Percentiles rank a stretch among this genome's conserved stretches.
Conservation (phyloP, 2,329 filamentous ascomycete genomes). For the Lasiodiplodia citricola region DNA sequence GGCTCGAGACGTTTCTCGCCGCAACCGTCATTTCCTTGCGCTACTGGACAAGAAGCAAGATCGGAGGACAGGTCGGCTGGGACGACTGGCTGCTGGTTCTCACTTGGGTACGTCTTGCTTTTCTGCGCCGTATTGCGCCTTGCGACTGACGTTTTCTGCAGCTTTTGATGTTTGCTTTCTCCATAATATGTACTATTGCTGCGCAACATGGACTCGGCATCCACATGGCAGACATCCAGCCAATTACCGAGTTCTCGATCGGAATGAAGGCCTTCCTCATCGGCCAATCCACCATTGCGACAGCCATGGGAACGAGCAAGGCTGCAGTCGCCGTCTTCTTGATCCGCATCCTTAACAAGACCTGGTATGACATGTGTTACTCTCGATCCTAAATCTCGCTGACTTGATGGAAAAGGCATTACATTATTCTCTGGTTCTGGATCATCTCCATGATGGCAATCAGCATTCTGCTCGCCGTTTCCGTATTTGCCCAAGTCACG, state of each 20-base stretch:
- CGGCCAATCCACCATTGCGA: conserved; percentile 7
- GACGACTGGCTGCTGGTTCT: conserved; percentile 12
- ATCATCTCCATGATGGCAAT: conserved; percentile 7
- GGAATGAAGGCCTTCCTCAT: conserved; percentile 10
- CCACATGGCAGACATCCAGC: neutral
- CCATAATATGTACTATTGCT: conserved; percentile 8
- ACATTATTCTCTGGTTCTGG: conserved; percentile 3
- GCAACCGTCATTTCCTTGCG: conserved; percentile 2
- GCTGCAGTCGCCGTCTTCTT: conserved; percentile 15
- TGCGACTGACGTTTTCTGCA: neutral
- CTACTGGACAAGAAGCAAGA: conserved; percentile 5
- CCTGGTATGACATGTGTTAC: neutral
- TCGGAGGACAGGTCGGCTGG: conserved; percentile 14
- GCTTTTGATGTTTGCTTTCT: conserved; percentile 5
- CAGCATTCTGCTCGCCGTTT: neutral
- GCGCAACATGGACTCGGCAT: conserved; percentile 3
- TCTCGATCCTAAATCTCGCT: neutral
- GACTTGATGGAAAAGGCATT: neutral
- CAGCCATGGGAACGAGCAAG: conserved; percentile 13
- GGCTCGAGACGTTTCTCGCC: conserved; percentile 3
- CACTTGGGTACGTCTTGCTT: conserved; percentile 5
- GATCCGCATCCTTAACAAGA: conserved; percentile 16
- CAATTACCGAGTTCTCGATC: neutral
- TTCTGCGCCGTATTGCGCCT: too few relatives aligned
- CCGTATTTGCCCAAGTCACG: conserved; percentile 2